Percentiles rank a stretch among this genome's conserved stretches.
Conservation (phyloP, 305 asterid genomes). For the Fraxinus dipetala region DNA sequence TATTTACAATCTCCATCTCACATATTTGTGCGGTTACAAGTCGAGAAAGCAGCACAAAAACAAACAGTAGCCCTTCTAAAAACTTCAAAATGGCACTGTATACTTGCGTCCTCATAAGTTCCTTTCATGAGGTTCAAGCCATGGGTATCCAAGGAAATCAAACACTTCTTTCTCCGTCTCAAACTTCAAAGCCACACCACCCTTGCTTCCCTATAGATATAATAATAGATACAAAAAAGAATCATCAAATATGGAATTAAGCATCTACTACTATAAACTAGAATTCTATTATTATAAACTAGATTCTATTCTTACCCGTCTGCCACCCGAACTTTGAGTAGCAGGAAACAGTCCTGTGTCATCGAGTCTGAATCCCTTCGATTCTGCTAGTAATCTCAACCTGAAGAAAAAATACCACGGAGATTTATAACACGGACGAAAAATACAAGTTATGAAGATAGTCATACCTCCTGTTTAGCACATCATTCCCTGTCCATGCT, state of each 20-base stretch:
- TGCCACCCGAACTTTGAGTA: conserved; percentile 58
- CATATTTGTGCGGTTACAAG: background rate
- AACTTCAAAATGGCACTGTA: background rate
- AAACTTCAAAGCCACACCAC: conserved; percentile 81
- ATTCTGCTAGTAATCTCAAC: conserved; percentile 78
- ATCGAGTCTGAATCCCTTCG: conserved; percentile 85
- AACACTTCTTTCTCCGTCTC: conserved; percentile 77
- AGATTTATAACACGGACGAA: background rate
- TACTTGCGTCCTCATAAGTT: conserved; percentile 47
- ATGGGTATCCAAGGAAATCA: conserved; percentile 85
- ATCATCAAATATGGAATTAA: background rate
- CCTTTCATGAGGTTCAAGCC: conserved; percentile 74
- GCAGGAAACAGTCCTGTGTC: conserved; percentile 94
- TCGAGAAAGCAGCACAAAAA: background rate
- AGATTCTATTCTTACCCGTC: conserved; percentile 47
- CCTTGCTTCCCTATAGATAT: conserved; percentile 57
- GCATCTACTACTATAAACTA: background rate
- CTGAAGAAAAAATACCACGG: conserved; percentile 33
- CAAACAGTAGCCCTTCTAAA: background rate
- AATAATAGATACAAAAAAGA: background rate
- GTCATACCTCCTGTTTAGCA: conserved; percentile 76
- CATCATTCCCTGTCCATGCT: conserved; percentile 98
- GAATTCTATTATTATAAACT: background rate
- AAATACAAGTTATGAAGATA: conserved; percentile 11
- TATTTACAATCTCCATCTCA: conserved; percentile 13